Evolutionary conservation across 73 alveolate genomes (phyloP).

Genomic region (Uronychia binucleata): DNA sequence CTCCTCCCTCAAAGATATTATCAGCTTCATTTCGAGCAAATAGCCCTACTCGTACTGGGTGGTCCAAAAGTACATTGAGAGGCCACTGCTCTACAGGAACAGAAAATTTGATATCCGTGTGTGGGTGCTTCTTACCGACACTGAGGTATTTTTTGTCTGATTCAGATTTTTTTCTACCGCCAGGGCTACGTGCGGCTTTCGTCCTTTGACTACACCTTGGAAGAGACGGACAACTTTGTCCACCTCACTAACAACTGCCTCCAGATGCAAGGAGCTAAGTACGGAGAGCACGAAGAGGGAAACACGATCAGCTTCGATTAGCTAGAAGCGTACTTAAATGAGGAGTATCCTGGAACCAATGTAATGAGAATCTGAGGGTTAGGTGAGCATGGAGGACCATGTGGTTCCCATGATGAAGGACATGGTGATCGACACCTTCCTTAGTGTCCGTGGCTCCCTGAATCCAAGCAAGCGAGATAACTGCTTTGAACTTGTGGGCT

Average conservation of each 20-base stretch:
- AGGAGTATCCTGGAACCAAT: slow-evolving; percentile 30
- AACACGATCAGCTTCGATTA: slow-evolving; percentile 79
- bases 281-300: slow-evolving; percentile 83
- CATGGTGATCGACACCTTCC: slow-evolving; percentile 29
- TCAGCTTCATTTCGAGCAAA: slow-evolving; percentile 25
- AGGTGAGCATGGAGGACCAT: slow-evolving; percentile 16
- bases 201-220: slow-evolving; percentile 34
- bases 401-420: slow-evolving; percentile 29
- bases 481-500: slow-evolving; percentile 75
- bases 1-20: slow-evolving; percentile 34
- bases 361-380: neutral
- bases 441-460: slow-evolving; percentile 4
- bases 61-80: slow-evolving; percentile 82
- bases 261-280: slow-evolving; percentile 64
- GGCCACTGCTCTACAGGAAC: slow-evolving; percentile 77
- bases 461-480: slow-evolving; percentile 52
- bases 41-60: slow-evolving; percentile 63
- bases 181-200: slow-evolving; percentile 56
- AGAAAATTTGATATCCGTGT: slow-evolving; percentile 87
- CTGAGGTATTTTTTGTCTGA: too few species aligned
- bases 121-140: slow-evolving; percentile 74
- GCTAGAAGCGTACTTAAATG: slow-evolving; percentile 61
- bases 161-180: slow-evolving; percentile 33
- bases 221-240: slow-evolving; percentile 62
- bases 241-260: slow-evolving; percentile 92